phyloP scores from a whole-genome alignment of 2,329 filamentous ascomycete species.

The Penicillium sp. region DNA sequence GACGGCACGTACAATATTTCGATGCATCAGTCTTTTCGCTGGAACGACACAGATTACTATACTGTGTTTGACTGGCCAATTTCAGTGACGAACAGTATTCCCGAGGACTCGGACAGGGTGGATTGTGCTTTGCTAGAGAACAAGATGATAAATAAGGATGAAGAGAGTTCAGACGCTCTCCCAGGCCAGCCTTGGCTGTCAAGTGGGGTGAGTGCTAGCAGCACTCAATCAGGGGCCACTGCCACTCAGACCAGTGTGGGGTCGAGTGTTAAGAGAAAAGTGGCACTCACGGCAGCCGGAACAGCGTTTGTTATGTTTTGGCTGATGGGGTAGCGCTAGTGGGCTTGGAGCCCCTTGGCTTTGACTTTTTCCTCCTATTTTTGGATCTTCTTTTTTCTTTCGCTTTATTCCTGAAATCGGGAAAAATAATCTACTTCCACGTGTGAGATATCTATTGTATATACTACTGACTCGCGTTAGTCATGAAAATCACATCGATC shows the following conservation, averaged over 20 bases:
- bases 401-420: neutral
- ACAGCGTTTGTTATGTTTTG: neutral
- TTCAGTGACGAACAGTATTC: conserved; percentile 65
- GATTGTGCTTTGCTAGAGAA: conserved; percentile 29
- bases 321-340: neutral
- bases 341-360: neutral
- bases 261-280: neutral
- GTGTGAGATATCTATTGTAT: neutral
- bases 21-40: conserved; percentile 68
- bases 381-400: neutral
- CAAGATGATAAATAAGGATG: conserved; percentile 18
- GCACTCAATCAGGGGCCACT: neutral
- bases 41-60: conserved; percentile 65
- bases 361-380: neutral
- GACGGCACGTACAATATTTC: conserved; percentile 64
- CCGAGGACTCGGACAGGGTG: conserved; percentile 21
- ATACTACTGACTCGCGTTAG: neutral
- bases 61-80: conserved; percentile 72
- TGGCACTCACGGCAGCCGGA: conserved; percentile 2
- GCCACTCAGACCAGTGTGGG: conserved; percentile 2
- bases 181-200: conserved; percentile 26
- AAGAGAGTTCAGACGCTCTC: conserved; percentile 22
- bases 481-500: neutral
- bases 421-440: neutral
- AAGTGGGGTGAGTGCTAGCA: conserved; percentile 4